Base-by-base conservation (phyloP, 805 yeast species). In the Candida alai region DNA sequence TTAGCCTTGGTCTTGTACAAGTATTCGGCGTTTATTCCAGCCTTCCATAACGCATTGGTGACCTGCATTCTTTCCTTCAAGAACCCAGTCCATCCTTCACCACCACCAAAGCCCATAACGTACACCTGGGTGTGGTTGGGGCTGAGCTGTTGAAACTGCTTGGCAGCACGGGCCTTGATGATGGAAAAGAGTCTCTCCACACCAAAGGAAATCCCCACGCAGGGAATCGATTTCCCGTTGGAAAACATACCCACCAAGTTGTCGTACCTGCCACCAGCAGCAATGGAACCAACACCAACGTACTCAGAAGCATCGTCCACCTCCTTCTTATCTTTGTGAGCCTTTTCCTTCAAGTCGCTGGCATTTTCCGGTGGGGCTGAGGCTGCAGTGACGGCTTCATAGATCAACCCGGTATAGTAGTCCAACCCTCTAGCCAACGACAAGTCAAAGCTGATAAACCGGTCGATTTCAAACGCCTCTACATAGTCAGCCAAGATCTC, bases 191-290 rank as follows among this genome's bases (percentile, higher is more conserved):
- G 63, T 60, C 98, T 79, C 66, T 93, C 98, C 36, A 93, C 90
- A 53, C 98, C 98, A 52, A 93, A 93, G 2, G 98, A 93, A 35
- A 90, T 70, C 59, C 98, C 98, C 36, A 93, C 95, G 69, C 98
- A 93, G 18, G 98, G 98, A 53, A 93, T 88, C 15, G 89, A 82
- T 62, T 85, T 86, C 47, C 93, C 88, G 47, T 80, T 80, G 27
- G 94, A 80, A 58, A 93, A 93, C 98, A 93, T 93, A 48, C 96
- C 96, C 24, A 93, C 97, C 41, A 93, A 75, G 51, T 84, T 83
- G 61, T 93, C 98, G 62, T 93, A 93, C 62, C 98, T 85, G 45
- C 98, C 98, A 65, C 98, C 98, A 32, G 96, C 98, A 33, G 96
- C 96, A 52, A 93, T 88, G 5, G 98, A 93, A 22, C 98, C 98